These are phyloP conservation scores for Chlamydomonas applanata DNA, from an alignment of 139 green algal species.

Conservation along the genomic window DNA sequence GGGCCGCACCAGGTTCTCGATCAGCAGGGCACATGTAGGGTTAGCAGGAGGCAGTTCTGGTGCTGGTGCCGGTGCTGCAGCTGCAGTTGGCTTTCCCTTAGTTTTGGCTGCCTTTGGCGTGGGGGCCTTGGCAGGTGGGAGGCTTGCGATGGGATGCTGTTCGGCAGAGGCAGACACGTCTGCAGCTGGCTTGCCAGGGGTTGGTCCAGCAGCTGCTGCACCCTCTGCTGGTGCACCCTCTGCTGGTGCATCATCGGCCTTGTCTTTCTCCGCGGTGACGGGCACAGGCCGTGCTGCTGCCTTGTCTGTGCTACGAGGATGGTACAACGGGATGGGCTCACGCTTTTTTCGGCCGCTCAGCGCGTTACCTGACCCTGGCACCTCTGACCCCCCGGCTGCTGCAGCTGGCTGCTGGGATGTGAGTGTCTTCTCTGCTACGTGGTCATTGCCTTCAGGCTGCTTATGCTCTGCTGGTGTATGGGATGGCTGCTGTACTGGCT, in stretches of 20 bases:
- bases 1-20: constrained; percentile 78
- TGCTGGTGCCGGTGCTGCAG: not conserved
- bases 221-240: not conserved
- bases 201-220: not conserved
- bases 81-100: not conserved
- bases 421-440: not conserved
- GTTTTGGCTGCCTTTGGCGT: not conserved
- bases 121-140: not conserved
- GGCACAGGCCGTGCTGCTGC: not conserved
- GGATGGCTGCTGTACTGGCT: not conserved
- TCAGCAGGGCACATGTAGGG: constrained; percentile 50
- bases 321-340: constrained; percentile 6
- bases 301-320: constrained; percentile 1
- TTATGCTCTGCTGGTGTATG: too few species aligned
- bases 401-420: not conserved
- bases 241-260: not conserved
- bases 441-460: not conserved
- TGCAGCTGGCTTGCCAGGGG: not conserved
- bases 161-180: not conserved
- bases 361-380: not conserved
- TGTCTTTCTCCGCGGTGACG: not conserved
- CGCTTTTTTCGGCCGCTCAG: not conserved
- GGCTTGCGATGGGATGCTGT: not conserved
- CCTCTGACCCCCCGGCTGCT: not conserved
- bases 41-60: not conserved